A percentile compares a stretch with the other conserved stretches of the same genome.
Conservation (phyloP, 2,329 filamentous ascomycete species). For the Purpureocillium takamizusanense region DNA sequence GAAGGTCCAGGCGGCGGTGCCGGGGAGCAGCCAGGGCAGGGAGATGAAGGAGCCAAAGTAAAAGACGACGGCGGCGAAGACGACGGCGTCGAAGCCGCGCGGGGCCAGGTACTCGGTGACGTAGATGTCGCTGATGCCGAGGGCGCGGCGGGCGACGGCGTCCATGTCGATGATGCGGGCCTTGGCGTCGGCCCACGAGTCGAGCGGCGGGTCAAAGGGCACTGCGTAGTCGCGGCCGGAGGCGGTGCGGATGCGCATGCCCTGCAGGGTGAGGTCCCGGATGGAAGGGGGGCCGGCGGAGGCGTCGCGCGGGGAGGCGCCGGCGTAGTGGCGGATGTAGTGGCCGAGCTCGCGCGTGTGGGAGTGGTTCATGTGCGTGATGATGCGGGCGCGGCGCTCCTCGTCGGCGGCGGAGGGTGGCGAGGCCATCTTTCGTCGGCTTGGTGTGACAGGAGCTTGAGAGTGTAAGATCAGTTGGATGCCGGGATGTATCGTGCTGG, state of each 20-base stretch:
- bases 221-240: constrained; percentile 41
- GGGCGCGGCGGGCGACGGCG: constrained; percentile 41
- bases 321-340: constrained; percentile 67
- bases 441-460: too few relatives aligned
- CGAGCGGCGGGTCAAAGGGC: constrained; percentile 61
- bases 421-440: constrained; percentile 13
- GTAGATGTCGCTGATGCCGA: constrained; percentile 46
- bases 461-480: too few relatives aligned
- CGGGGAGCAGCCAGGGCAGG: constrained; percentile 40
- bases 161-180: constrained; percentile 64
- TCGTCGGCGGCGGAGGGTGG: constrained; percentile 13
- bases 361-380: constrained; percentile 81
- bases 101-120: constrained; percentile 33
- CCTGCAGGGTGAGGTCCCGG: constrained; percentile 53
- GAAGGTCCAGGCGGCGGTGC: constrained; percentile 37
- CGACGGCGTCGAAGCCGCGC: constrained; percentile 34
- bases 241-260: constrained; percentile 49
- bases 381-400: constrained; percentile 29
- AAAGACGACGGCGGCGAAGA: constrained; percentile 45
- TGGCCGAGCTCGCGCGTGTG: constrained; percentile 65
- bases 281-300: constrained; percentile 41
- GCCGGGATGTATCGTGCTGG: too few relatives aligned
- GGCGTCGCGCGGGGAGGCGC: constrained; percentile 40
- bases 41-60: constrained; percentile 44
- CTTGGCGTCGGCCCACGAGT: constrained; percentile 58